Base-by-base conservation (phyloP, 2,329 filamentous ascomycete species). In the Xylariaceae sp. region DNA sequence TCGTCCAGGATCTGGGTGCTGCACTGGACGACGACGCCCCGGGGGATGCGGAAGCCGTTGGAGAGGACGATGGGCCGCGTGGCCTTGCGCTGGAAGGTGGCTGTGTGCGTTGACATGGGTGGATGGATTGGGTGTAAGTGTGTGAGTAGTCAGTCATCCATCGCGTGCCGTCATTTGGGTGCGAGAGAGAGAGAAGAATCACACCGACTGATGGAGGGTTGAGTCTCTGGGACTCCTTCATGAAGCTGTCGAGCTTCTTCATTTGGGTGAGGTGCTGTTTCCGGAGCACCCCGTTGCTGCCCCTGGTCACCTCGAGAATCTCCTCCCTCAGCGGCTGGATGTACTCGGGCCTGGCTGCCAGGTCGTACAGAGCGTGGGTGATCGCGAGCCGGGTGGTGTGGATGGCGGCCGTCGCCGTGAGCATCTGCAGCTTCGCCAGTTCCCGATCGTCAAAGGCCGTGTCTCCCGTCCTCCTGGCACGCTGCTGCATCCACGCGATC, bases 281-380 rank as follows among this genome's bases (percentile, higher is more conserved):
- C 17, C 43, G 43, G 4, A 51, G 43, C 5, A 38, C 23, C 3
- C 46, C 45, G 14, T 47, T 43, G 35, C 38, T 52, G 13, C 40
- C 42, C 8, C 45, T 51, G 4, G 50, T 47, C 4, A 44, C 44
- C 13, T 45, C 47, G 6, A 40, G 13, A 15, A 64, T 62, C 43
- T 70, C 65, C 15, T 61, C 47, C 8, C 64, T 56, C 15, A 68
- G 45, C 3, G 59, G 57, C 19, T 64, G 55, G 17, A 67, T 45
- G 40, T 61, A 64, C 43, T 70, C 64, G 0, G 61, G 64, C 10
- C 42, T 40, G 11, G 58, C 52, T 3, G 53, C 55, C 3, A 71
- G 49, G 35, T 70, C 64, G 36, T 60, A 64, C 23, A 70, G 43
- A 3, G 25, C 56, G 43, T 35, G 65, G 2, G 57, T 58, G 5